A percentile compares a stretch with the other conserved stretches of the same genome.
Conservation (phyloP, 192 early-diverging fungal genomes). For the Globomyces pollinis-pini region DNA sequence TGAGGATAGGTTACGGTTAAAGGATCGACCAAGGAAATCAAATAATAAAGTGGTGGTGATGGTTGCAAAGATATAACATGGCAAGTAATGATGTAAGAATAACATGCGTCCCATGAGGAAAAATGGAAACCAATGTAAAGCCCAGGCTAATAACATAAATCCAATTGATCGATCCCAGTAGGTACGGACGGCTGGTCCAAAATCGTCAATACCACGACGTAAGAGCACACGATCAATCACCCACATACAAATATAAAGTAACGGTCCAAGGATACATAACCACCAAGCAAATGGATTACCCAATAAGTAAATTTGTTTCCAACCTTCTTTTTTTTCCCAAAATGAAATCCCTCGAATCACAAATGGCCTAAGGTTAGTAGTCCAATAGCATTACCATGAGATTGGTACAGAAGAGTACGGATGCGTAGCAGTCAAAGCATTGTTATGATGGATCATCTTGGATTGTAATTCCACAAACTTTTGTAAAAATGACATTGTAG, state of each 20-base stretch:
- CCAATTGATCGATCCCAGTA: constrained; percentile 53
- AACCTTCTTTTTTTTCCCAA: constrained; percentile 72
- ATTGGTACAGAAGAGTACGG: constrained; percentile 87
- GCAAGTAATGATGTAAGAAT: constrained; percentile 95
- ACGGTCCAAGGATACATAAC: constrained; percentile 42
- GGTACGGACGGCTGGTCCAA: constrained; percentile 41
- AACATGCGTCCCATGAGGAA: constrained; percentile 85
- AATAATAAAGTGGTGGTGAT: constrained; percentile 65
- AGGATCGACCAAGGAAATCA: constrained; percentile 55
- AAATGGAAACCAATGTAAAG: constrained; percentile 64
- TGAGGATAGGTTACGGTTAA: constrained; percentile 24
- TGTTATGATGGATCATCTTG: constrained; percentile 86
- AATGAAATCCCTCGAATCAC: constrained; percentile 81
- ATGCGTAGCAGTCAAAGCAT: constrained; percentile 79
- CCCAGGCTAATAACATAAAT: constrained; percentile 80
- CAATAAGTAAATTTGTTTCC: constrained; percentile 81
- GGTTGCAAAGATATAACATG: constrained; percentile 73
- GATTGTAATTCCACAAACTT: constrained; percentile 86
- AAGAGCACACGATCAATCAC: constrained; percentile 62
- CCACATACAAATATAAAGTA: constrained; percentile 59
- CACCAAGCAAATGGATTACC: constrained; percentile 90
- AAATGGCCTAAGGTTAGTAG: no score
- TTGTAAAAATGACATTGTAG: constrained; percentile 60
- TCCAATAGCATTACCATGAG: no score
- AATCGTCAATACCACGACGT: constrained; percentile 63